These are phyloP conservation scores for Hydrangea macrophylla DNA, from an alignment of 148 eudicot genomes.

Conservation along the genomic window DNA sequence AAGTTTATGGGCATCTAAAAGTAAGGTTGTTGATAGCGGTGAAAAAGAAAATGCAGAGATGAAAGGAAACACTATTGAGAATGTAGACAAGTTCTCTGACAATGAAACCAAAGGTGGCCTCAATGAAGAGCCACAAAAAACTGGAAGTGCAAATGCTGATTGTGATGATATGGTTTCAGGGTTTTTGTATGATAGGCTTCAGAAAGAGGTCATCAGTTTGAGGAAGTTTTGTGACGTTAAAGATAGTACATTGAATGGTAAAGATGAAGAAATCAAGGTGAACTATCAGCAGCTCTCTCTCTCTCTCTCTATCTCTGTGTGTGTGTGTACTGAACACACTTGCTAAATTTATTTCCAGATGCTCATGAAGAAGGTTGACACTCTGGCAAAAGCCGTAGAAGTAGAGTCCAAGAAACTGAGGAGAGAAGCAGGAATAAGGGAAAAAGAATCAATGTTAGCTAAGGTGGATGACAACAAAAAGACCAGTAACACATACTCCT, in stretches of 20 bases:
- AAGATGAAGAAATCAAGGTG: slow-evolving; percentile 87
- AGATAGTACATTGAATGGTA: slow-evolving; percentile 44
- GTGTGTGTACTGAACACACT: not conserved
- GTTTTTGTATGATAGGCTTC: slow-evolving; percentile 78
- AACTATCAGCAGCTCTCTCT: slow-evolving; percentile 8
- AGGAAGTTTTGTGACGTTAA: slow-evolving; percentile 68
- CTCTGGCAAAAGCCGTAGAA: slow-evolving; percentile 65
- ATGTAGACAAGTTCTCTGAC: slow-evolving; percentile 14
- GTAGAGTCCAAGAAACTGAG: slow-evolving; percentile 65
- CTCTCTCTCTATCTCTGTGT: not conserved
- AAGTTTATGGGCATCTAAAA: slow-evolving; percentile 52
- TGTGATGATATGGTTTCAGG: slow-evolving; percentile 80
- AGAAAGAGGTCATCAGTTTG: slow-evolving; percentile 70
- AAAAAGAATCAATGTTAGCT: slow-evolving; percentile 35
- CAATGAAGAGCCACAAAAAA: slow-evolving; percentile 20
- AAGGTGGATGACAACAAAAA: slow-evolving; percentile 42
- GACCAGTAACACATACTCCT: slow-evolving; percentile 34
- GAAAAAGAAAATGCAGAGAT: slow-evolving; percentile 52
- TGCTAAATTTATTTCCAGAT: slow-evolving; percentile 34
- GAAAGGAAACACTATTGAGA: slow-evolving; percentile 30
- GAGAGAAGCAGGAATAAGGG: slow-evolving; percentile 48
- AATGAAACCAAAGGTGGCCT: slow-evolving; percentile 13
- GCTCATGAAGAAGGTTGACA: slow-evolving; percentile 70
- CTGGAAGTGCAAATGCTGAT: slow-evolving; percentile 19
- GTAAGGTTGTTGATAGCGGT: slow-evolving; percentile 38